Evolutionary conservation across 2,329 filamentous ascomycete genomes (phyloP), one percentile per base, ranked within the genome.

Genomic region (Cordyceps tenuipes): DNA sequence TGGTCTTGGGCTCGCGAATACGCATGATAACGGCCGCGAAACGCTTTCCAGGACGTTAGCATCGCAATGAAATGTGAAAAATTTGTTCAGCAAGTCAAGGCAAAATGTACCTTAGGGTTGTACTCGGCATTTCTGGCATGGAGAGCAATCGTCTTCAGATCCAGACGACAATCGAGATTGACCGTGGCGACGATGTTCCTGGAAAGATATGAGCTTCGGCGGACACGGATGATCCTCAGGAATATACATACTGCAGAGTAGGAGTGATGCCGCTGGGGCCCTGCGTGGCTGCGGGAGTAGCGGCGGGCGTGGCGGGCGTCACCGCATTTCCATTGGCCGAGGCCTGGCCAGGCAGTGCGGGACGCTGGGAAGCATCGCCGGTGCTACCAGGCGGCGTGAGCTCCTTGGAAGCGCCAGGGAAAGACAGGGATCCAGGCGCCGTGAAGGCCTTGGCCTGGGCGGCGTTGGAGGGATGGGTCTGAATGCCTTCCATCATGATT

Each of bases 1-100:
- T 99, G 5, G 94, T 99, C 82, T 99, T 99, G 63, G 94, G 94
- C 70, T 99, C 94, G 70, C 94, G 92, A 68, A 99, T 99, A 79
- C 94, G 91, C 94, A 99, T 97, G 76, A 99, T 97, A 66, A 97
- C 93, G 72, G 93, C 93, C 69, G 93, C 94, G 73, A 97, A 97
- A 88, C 93, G 93, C 91, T 96, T 68, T 53, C 48, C 48, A 52
- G 64, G 43, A 47, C 64, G 70, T 75, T 70, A 76, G 73, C 68
- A 63, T 51, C 46, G 50, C 26, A 59, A 59, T 50, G 43, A 59
- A 47, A 52, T 34, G 12, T 36, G 41, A 26, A n/a, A 36, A n/a
- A 59, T 46, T 52, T 52, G 57, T 48, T 21, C 8, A 47, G 52
- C 39, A 26, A 39, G 57, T 48, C 49, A 46, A 39, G 59, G 62